Percentiles rank a stretch among this genome's conserved stretches.
These are phyloP conservation scores for Nicotiana paniculata DNA, from an alignment of 257 asterid genomes.

Conservation along the genomic window DNA sequence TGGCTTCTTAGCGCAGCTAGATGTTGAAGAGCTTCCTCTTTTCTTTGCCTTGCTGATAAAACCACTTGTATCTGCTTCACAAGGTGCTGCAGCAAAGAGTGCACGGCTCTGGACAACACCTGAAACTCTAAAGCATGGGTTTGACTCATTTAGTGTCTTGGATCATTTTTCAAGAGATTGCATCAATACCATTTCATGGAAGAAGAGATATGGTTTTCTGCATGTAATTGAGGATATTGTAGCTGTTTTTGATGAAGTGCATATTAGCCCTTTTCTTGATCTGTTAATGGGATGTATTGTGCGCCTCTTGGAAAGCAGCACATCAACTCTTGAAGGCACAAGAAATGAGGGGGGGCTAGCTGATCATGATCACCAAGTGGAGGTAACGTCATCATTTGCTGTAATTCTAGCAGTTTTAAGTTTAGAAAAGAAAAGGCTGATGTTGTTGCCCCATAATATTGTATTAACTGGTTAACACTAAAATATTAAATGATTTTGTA, in stretches of 20 bases:
- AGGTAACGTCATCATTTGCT: slow-evolving; percentile 29
- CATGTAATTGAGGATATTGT: slow-evolving; percentile 79
- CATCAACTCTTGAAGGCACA: slow-evolving; percentile 36
- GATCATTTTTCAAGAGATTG: slow-evolving; percentile 46
- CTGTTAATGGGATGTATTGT: slow-evolving; percentile 61
- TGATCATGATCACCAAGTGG: slow-evolving; percentile 29
- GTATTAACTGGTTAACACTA: neutral
- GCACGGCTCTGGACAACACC: slow-evolving; percentile 22
- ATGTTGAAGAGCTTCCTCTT: slow-evolving; percentile 73
- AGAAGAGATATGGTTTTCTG: slow-evolving; percentile 70
- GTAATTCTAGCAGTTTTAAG: neutral
- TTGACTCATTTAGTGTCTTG: slow-evolving; percentile 39
- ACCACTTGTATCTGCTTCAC: slow-evolving; percentile 48
- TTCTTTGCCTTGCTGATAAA: slow-evolving; percentile 65
- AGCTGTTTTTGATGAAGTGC: slow-evolving; percentile 74
- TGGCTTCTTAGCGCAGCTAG: slow-evolving; percentile 79
- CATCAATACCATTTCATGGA: slow-evolving; percentile 58
- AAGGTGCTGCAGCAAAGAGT: slow-evolving; percentile 29
- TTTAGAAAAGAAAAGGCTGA: neutral
- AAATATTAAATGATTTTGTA: neutral
- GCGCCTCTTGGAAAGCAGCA: slow-evolving; percentile 62
- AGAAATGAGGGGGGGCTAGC: slow-evolving; percentile 27
- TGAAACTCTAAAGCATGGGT: slow-evolving; percentile 27
- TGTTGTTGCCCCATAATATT: neutral
- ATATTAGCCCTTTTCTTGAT: slow-evolving; percentile 61